Percentiles rank a stretch among this genome's conserved stretches.
Conservation (phyloP, 331 rosid species). For the Quercus lobata region DNA sequence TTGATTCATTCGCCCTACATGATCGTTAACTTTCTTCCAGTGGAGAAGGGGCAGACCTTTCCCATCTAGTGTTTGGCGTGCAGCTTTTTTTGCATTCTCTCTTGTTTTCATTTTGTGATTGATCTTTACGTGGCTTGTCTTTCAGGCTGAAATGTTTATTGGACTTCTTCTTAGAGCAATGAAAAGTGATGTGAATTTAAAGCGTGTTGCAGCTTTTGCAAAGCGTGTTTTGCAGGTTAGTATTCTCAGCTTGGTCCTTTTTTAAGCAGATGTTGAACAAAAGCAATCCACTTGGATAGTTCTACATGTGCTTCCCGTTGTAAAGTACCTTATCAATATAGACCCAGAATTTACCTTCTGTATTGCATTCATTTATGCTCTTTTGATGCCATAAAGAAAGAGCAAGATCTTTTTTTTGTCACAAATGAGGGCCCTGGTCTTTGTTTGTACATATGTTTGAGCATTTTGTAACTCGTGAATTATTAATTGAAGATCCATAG, state of each 20-base stretch:
- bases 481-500: background rate
- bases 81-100: background rate
- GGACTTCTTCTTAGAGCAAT: slow-evolving; percentile 88
- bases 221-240: slow-evolving; percentile 85
- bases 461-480: background rate
- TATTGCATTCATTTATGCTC: background rate
- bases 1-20: no score
- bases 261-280: background rate
- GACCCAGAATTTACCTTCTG: background rate
- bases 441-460: background rate
- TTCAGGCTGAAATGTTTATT: slow-evolving; percentile 90
- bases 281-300: background rate
- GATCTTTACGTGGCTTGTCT: slow-evolving; percentile 4
- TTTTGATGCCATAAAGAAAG: background rate
- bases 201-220: slow-evolving; percentile 86
- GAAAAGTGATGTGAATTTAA: slow-evolving; percentile 85
- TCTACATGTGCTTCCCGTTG: background rate
- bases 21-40: no score
- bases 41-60: no score
- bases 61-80: background rate
- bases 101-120: background rate
- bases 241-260: background rate
- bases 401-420: background rate
- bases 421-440: background rate
- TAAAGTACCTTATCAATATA: background rate